Conservation (phyloP, 2,329 filamentous ascomycete genomes). For the Colletotrichum musicola region DNA sequence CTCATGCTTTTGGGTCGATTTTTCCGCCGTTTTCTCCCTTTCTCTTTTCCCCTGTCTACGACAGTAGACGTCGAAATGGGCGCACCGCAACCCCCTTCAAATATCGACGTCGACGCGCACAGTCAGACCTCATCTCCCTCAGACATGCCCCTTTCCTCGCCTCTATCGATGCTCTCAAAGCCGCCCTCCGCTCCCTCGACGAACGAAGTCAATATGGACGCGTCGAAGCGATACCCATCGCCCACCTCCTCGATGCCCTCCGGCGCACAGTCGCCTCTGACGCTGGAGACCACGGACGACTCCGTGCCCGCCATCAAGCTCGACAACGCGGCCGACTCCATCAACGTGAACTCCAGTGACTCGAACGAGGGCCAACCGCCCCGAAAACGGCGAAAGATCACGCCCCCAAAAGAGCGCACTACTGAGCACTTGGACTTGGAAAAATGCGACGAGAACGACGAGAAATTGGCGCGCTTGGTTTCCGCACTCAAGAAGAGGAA, state of each 20-base stretch:
- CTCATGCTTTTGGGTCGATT: slow-evolving; percentile 32
- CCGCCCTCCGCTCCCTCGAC: slow-evolving; percentile 65
- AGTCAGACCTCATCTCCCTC: slow-evolving; percentile 42
- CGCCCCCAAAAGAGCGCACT: slow-evolving; percentile 73
- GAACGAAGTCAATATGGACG: slow-evolving; percentile 52
- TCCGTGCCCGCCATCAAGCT: slow-evolving; percentile 46
- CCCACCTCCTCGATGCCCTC: slow-evolving; percentile 59
- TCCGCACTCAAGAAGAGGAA: slow-evolving; percentile 86
- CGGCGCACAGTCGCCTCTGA: slow-evolving; percentile 65
- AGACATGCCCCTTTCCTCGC: slow-evolving; percentile 62
- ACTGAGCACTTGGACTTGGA: slow-evolving; percentile 86
- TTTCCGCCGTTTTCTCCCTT: slow-evolving; percentile 14
- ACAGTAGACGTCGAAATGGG: slow-evolving; percentile 32
- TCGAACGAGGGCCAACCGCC: slow-evolving; percentile 77
- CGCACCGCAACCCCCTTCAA: slow-evolving; percentile 27
- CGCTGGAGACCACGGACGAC: slow-evolving; percentile 55
- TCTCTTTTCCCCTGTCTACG: slow-evolving; percentile 20
- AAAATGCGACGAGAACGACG: slow-evolving; percentile 58
- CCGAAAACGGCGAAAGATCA: slow-evolving; percentile 80
- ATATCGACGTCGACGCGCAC: slow-evolving; percentile 35
- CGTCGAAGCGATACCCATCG: slow-evolving; percentile 64
- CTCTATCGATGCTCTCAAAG: slow-evolving; percentile 65
- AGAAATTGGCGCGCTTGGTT: slow-evolving; percentile 77
- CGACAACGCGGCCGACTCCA: slow-evolving; percentile 35
- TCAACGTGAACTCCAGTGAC: slow-evolving; percentile 55